A percentile compares a stretch with the other conserved stretches of the same genome.
Conservation (phyloP, 495 filamentous ascomycete genomes). For the Tirmania nivea region DNA sequence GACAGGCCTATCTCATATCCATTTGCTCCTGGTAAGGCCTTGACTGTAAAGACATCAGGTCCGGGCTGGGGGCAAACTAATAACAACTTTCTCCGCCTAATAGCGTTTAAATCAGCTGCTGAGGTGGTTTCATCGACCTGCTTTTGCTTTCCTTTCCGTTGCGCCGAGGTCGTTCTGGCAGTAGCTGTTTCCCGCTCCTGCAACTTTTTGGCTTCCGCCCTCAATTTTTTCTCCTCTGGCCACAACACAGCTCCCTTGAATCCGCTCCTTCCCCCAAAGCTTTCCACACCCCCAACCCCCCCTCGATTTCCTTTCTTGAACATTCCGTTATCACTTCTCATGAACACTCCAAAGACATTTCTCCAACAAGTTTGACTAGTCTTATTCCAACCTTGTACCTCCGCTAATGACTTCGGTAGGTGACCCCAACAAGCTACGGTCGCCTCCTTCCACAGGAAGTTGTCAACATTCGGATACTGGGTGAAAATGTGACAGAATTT, state of each 20-base stretch:
- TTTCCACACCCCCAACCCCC: conserved; percentile 15
- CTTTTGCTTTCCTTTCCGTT: background rate
- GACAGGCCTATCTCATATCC: conserved; percentile 6
- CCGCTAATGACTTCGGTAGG: conserved; percentile 8
- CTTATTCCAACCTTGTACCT: conserved; percentile 14
- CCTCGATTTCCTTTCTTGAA: conserved; percentile 5
- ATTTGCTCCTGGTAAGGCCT: background rate
- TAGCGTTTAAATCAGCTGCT: background rate
- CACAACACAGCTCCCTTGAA: conserved; percentile 6
- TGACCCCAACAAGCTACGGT: conserved; percentile 13
- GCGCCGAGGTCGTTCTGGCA: background rate
- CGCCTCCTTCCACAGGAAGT: conserved; percentile 13
- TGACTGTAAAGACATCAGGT: conserved; percentile 10
- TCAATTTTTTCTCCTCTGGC: conserved; percentile 5
- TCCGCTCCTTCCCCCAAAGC: conserved; percentile 11
- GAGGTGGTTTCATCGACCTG: background rate
- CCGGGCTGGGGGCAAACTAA: conserved; percentile 15
- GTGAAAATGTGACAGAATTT: conserved; percentile 11
- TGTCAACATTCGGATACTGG: conserved; percentile 7
- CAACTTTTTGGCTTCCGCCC: background rate
- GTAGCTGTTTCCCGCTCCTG: background rate
- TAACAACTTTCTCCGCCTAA: conserved; percentile 7
- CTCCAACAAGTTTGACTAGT: conserved; percentile 17
- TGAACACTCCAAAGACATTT: conserved; percentile 18
- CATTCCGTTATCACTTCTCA: conserved; percentile 18